Evolutionary conservation across 1,139 yeast species (phyloP).

Genomic region (Kodamaea sp.): DNA sequence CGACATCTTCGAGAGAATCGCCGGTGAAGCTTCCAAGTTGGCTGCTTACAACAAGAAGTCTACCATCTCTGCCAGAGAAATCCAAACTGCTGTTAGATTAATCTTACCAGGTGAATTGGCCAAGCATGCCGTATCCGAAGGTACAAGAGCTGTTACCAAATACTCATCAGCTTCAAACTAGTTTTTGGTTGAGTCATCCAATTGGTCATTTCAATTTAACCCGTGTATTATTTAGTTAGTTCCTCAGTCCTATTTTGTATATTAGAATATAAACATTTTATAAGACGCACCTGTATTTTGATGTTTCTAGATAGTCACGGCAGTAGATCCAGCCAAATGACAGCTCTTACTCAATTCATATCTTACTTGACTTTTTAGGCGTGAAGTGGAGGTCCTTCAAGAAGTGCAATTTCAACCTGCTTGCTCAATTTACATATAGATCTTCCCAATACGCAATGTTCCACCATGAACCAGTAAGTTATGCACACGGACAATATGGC

Average conservation of each 20-base stretch:
- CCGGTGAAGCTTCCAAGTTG: constrained; percentile 97
- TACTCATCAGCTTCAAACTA: constrained; percentile 82
- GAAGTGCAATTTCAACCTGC: too few species aligned
- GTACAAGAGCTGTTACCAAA: constrained; percentile 99
- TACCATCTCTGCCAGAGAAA: constrained; percentile 98
- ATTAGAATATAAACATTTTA: neutral
- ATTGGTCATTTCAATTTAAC: constrained; percentile 1
- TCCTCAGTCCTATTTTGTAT: neutral
- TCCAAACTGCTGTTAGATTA: constrained; percentile 98
- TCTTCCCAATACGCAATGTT: too few species aligned
- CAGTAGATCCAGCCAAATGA: too few species aligned
- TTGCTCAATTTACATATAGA: too few species aligned
- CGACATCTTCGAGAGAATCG: constrained; percentile 94
- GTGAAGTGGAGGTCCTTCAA: too few species aligned
- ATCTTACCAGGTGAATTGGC: constrained; percentile 99
- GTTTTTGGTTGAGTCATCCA: neutral
- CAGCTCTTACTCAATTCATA: too few species aligned
- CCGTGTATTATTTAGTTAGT: constrained; percentile 2
- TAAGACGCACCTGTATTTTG: neutral
- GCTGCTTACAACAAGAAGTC: constrained; percentile 99
- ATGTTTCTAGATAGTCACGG: neutral
- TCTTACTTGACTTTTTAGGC: too few species aligned
- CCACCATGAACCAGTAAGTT: too few species aligned
- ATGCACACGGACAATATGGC: too few species aligned
- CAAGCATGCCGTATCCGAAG: constrained; percentile 98